Base-by-base conservation (phyloP, 192 early-diverging fungal species). In the Paraglomus occultum region DNA sequence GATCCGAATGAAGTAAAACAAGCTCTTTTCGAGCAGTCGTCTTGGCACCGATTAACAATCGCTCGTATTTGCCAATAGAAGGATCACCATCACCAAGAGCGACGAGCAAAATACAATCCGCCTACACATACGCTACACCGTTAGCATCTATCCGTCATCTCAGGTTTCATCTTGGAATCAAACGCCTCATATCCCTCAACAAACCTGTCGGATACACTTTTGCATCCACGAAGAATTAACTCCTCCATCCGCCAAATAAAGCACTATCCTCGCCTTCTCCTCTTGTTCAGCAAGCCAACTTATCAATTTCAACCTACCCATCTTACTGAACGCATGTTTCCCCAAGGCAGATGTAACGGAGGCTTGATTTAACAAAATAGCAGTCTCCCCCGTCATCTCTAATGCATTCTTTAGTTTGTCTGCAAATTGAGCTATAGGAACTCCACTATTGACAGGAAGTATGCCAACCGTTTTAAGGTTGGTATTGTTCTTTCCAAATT, bases 11-110 rank as follows among this genome's bases (percentile, higher is more conserved):
- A 44, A 99, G 78, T 12, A 99, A 76, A 15, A 99, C 93, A 18
- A 99, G 79, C 77, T 99, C 97, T 73, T 97, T 99, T 59, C 96
- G 88, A 50, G 96, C 97, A 0, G 97, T 99, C 6, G 95, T 95
- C 80, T 97, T 97, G 82, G 97, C 89, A 51, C 92, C 88, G 65
- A 98, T 81, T 63, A 99, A 81, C 52, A 96, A 77, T 18, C 91
- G 87, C 77, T 99, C 97, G 73, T 88, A 94, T 66, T 97, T 95
- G 50, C 96, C 95, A 14, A 98, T 89, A 0, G 87, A 73, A 0
- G 91, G 90, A 58, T 97, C 92, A 8, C 85, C 91, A 67, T 97
- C 95, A 17, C 93, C 96, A 7, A 96, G 77, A 1, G 92, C 97
- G 10, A 99, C 92, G 12, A 99, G 78, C 31, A 99, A 76, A 60